Evolutionary conservation across 2,329 filamentous ascomycete genomes (phyloP).

Genomic region (Clonostachys byssicola): DNA sequence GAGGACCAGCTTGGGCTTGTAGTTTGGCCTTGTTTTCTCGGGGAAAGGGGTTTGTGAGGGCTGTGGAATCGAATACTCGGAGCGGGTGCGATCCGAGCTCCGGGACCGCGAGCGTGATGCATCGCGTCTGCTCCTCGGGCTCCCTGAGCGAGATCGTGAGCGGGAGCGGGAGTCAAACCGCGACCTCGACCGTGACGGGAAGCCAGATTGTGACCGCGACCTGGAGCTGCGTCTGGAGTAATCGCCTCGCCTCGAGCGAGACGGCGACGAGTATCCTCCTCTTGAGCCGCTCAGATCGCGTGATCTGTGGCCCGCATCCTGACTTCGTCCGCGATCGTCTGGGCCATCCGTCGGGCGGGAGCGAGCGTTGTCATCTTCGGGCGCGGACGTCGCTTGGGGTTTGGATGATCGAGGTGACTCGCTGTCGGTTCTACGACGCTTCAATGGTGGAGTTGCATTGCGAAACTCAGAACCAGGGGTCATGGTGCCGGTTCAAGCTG

Average conservation of each 20-base stretch:
- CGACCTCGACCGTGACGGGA: constrained; percentile 19
- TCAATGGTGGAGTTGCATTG: constrained; percentile 16
- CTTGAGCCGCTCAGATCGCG: constrained; percentile 14
- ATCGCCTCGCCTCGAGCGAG: constrained; percentile 23
- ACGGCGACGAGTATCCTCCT: constrained; percentile 20
- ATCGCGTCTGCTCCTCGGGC: constrained; percentile 6
- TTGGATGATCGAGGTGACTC: constrained; percentile 12
- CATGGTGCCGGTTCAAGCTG: constrained; percentile 12
- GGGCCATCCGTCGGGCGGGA: background rate
- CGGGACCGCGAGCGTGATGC: constrained; percentile 19
- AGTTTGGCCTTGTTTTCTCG: constrained; percentile 50
- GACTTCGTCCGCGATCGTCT: background rate
- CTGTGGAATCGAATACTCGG: constrained; percentile 16
- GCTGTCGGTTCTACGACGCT: constrained; percentile 24
- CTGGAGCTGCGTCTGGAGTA: constrained; percentile 14
- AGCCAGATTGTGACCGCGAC: constrained; percentile 21
- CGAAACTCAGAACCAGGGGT: constrained; percentile 16
- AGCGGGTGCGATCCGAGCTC: constrained; percentile 18
- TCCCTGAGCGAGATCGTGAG: constrained; percentile 2
- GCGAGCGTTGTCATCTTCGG: no score
- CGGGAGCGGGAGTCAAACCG: constrained; percentile 22
- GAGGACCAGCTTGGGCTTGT: constrained; percentile 66
- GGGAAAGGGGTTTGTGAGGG: constrained; percentile 21
- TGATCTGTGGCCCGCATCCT: background rate
- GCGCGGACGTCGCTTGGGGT: background rate